These are phyloP conservation scores for Ricinus communis DNA, from an alignment of 345 rosid species.

Conservation along the genomic window DNA sequence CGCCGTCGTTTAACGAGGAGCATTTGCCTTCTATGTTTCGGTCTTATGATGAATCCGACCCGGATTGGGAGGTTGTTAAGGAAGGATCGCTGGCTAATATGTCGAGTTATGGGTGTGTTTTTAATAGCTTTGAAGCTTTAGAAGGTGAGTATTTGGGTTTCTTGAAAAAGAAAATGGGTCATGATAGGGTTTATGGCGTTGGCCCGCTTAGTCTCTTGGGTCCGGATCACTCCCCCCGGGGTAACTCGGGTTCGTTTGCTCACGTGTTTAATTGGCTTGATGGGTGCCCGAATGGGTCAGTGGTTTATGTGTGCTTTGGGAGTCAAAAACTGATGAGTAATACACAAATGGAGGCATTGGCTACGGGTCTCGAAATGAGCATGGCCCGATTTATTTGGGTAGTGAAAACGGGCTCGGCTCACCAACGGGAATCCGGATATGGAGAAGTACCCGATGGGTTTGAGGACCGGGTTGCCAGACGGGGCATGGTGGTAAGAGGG, in stretches of 20 bases:
- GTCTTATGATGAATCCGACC: slow-evolving; percentile 22
- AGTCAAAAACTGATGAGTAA: slow-evolving; percentile 46
- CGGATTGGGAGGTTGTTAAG: slow-evolving; percentile 37
- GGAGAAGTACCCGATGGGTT: slow-evolving; percentile 45
- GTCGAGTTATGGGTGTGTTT: slow-evolving; percentile 45
- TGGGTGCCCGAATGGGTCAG: slow-evolving; percentile 48
- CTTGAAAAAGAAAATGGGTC: slow-evolving; percentile 40
- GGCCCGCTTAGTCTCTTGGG: slow-evolving; percentile 58
- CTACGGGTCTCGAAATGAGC: slow-evolving; percentile 53
- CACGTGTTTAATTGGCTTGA: slow-evolving; percentile 51
- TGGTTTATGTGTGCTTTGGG: slow-evolving; percentile 65
- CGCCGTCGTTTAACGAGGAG: slow-evolving; percentile 43
- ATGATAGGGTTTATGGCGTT: slow-evolving; percentile 47
- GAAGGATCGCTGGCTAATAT: slow-evolving; percentile 33
- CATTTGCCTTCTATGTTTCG: slow-evolving; percentile 52
- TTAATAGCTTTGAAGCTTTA: slow-evolving; percentile 45
- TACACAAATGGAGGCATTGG: slow-evolving; percentile 53
- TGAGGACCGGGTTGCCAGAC: slow-evolving; percentile 40
- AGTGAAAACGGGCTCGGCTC: slow-evolving; percentile 35
- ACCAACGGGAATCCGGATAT: slow-evolving; percentile 16
- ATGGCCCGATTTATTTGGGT: slow-evolving; percentile 59
- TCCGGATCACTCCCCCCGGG: slow-evolving; percentile 10
- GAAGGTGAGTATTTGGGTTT: slow-evolving; percentile 43
- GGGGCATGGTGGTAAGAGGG: slow-evolving; percentile 45
- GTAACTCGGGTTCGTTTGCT: not conserved